phyloP scores from a whole-genome alignment of 2,329 filamentous ascomycete species.

The Fusarium continuum region DNA sequence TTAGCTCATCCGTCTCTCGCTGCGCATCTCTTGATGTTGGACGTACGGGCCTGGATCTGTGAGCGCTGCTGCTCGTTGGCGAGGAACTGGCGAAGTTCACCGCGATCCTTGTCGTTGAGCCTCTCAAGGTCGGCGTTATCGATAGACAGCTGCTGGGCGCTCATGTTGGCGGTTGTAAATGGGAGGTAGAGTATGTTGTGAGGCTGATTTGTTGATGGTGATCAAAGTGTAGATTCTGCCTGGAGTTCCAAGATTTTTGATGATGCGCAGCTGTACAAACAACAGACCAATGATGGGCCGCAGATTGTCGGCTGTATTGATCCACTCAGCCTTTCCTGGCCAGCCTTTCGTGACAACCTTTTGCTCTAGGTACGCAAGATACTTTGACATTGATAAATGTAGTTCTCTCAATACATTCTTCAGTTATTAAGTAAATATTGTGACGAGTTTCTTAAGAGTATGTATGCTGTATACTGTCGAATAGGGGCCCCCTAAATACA shows the following conservation, averaged over 20 bases:
- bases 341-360: not conserved
- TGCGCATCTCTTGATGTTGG: not conserved
- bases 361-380: not conserved
- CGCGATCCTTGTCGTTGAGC: constrained; percentile 83
- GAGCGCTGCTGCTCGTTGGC: constrained; percentile 86
- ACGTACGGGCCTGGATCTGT: constrained; percentile 69
- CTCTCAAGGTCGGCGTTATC: constrained; percentile 72
- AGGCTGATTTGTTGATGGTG: constrained; percentile 9
- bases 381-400: not conserved
- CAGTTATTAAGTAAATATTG: no score
- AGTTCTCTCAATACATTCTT: no score
- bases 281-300: constrained; percentile 29
- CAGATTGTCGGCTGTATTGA: not conserved
- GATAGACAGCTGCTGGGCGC: constrained; percentile 50
- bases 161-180: constrained; percentile 45
- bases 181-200: not conserved
- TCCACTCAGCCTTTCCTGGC: constrained; percentile 15
- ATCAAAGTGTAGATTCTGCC: constrained; percentile 6
- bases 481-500: not conserved
- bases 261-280: constrained; percentile 16
- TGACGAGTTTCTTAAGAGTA: not conserved
- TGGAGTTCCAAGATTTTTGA: constrained; percentile 35
- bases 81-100: constrained; percentile 87
- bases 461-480: not conserved
- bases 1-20: constrained; percentile 10